These are phyloP conservation scores for Tylopilus sp. DNA, from an alignment of 768 basidiomycete species.

Conservation along the genomic window DNA sequence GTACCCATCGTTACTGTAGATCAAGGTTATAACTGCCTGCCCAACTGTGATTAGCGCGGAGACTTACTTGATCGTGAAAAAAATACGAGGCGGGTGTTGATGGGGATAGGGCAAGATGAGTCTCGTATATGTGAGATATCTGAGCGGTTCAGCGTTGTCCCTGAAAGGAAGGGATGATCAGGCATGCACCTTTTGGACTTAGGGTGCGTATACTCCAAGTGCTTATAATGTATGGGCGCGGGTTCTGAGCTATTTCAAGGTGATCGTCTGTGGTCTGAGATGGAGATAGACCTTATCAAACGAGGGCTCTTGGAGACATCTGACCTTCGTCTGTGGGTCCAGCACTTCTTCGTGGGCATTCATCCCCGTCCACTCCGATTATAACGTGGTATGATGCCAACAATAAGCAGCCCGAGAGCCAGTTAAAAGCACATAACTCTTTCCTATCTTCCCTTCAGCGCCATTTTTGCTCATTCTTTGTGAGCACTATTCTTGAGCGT, in stretches of 20 bases:
- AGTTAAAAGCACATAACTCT: constrained; percentile 4
- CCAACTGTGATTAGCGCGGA: neutral
- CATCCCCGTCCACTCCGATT: neutral
- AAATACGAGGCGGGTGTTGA: neutral
- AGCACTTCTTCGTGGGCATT: neutral
- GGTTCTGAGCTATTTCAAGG: constrained; percentile 1
- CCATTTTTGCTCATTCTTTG: neutral
- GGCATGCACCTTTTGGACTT: constrained; percentile 7
- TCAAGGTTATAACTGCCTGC: neutral
- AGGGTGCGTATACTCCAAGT: neutral
- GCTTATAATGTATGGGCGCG: neutral
- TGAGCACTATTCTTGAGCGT: neutral
- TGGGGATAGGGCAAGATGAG: neutral
- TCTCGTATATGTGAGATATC: constrained; percentile 19
- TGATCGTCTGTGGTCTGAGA: neutral
- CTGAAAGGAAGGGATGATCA: constrained; percentile 2
- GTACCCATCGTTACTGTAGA: constrained; percentile 14
- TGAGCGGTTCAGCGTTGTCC: neutral
- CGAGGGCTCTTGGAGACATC: neutral
- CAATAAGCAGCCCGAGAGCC: neutral
- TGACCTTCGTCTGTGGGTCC: neutral
- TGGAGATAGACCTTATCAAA: neutral
- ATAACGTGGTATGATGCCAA: neutral
- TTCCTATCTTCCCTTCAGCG: neutral
- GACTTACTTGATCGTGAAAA: constrained; percentile 1